Base-by-base conservation (phyloP, 768 basidiomycete species). In the Gautieria morchelliformis region DNA sequence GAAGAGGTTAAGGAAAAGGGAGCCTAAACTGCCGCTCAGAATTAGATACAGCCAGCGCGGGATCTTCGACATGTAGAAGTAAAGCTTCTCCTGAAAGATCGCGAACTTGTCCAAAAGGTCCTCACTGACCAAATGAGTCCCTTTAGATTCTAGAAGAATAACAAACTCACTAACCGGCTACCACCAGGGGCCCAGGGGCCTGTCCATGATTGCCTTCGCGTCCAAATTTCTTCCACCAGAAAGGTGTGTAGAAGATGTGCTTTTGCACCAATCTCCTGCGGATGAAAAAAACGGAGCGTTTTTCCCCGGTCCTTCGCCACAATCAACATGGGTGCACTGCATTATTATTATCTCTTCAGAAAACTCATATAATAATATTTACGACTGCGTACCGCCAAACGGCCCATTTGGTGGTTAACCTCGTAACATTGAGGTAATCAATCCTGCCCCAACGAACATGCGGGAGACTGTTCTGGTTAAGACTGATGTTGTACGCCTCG, bases 381-480 rank as follows among this genome's bases (percentile, higher is more conserved):
- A 30, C 12, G 2, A 53, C 32, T 15, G 60, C 69, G 59, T 67
- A 93, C 93, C 80, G 78, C 89, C 90, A 93, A 49, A 94, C 68
- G 37, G 68, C 74, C 93, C 93, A 95, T 65, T 86, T 87, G 2
- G 90, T 91, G 57, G 91, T 93, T 57, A 93, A 52, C 48, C 59
- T 60, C 17, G 89, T 92, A 61, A 93, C 91, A 60, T 85, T 84
- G 61, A 92, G 71, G 69, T 93, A 95, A 72, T 94, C 90, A 58
- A 95, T 82, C 60, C 93, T 82, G 52, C 82, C 93, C 79, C 86
- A 94, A 58, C 80, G 83, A 57, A 93, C 78, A 65, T 89, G 68
- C 3, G 82, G 82, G 17, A 89, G 70, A 66, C 86, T 88, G 10
- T 76, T 77, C 20, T 76, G 78, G 14, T 79, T 66, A 35, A 79